Base-by-base conservation (phyloP, 192 early-diverging fungal genomes). In the Lobosporangium transversale region DNA sequence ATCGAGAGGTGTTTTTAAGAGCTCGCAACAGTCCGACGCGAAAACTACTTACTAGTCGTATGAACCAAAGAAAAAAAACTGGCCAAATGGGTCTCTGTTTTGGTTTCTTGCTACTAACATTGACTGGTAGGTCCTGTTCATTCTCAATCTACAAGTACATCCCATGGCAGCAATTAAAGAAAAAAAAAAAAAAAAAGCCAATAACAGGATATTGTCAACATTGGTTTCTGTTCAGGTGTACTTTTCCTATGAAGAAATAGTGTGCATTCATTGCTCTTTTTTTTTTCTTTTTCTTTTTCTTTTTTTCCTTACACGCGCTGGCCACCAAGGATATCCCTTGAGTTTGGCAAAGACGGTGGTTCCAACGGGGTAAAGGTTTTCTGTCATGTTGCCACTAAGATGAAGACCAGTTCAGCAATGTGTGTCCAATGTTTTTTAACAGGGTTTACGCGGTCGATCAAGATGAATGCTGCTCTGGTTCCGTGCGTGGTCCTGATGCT, bases 281-380 rank as follows among this genome's bases (percentile, higher is more conserved):
- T n/a, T n/a, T n/a, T n/a, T n/a, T n/a, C n/a, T n/a, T n/a, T n/a
- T n/a, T n/a, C n/a, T n/a, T n/a, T n/a, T 20, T 2, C 15, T 18
- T 0, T 2, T 56, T 43, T 1, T 63, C 66, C 78, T 86, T 81
- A 85, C 87, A 61, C 80, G 70, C 59, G 87, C 87, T 17, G 87
- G 87, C 84, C 87, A 86, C 87, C 87, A 86, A 47, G 84, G 84
- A 47, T 81, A 86, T 4, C 87, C 87, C 56, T 83, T 85, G 27
- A 86, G 61, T 44, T 88, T 86, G 43, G 84, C 85, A 63, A 85
- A 88, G 40, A 88, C 84, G 18, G 68, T 75, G 9, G 79, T 80
- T 35, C 86, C 86, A 52, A 81, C 79, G 9, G 75, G 55, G 65
- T 88, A 84, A 0, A 58, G 54, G 24, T 68, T 67, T 53, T 67